Evolutionary conservation across 164 flowering plant species (phyloP).

Genomic region (Vitis labrusca): DNA sequence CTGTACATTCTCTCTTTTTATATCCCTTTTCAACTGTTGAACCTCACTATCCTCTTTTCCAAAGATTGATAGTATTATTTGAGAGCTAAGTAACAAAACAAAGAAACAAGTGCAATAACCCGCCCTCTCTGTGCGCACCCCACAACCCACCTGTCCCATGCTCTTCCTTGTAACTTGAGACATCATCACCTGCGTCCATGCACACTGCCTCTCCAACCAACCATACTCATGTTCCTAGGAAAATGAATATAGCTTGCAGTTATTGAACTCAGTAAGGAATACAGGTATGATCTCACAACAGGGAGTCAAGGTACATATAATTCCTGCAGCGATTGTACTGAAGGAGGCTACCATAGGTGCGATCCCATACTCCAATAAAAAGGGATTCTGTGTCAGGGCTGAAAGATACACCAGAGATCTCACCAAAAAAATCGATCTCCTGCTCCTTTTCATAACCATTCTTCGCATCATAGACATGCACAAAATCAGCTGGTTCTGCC

Average conservation of each 20-base stretch:
- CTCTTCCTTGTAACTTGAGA: conserved; percentile 1
- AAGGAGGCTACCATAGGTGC: conserved; percentile 89
- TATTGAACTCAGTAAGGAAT: not conserved
- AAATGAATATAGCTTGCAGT: not conserved
- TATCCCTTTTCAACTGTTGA: no score
- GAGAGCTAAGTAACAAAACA: no score
- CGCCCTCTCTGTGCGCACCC: no score
- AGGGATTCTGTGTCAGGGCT: conserved; percentile 94
- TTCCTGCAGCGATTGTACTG: conserved; percentile 59
- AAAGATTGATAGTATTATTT: no score
- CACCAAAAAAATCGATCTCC: conserved; percentile 95
- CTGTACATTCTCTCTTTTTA: no score
- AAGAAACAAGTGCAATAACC: no score
- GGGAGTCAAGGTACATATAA: conserved; percentile 59
- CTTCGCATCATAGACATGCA: conserved; percentile 72
- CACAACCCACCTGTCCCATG: not conserved
- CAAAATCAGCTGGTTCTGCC: conserved; percentile 97
- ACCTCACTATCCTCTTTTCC: no score
- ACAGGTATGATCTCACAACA: conserved; percentile 24
- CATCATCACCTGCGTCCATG: not conserved
- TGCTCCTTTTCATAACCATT: conserved; percentile 74
- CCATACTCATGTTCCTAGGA: not conserved
- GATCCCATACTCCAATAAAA: conserved; percentile 91
- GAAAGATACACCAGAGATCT: conserved; percentile 85
- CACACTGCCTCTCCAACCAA: not conserved